These are phyloP conservation scores for Clarireedia paspali DNA, from an alignment of 2,329 filamentous ascomycete species.

Conservation along the genomic window DNA sequence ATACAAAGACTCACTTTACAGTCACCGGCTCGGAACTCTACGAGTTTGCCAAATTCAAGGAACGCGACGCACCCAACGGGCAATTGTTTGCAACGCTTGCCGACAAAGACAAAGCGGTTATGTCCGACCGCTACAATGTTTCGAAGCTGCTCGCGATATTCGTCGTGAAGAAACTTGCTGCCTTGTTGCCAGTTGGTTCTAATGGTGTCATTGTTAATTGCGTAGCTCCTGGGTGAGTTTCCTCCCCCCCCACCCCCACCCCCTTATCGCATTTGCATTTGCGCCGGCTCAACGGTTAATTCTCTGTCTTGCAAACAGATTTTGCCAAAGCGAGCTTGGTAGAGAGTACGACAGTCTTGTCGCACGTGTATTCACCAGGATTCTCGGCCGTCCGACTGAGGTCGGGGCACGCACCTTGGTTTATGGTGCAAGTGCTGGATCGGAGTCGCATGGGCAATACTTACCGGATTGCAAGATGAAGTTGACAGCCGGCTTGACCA, in stretches of 20 bases:
- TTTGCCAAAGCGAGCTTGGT: neutral
- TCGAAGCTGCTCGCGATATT: constrained; percentile 42
- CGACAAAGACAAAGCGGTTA: neutral
- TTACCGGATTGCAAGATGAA: constrained; percentile 30
- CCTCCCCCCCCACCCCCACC: neutral
- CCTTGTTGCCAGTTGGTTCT: neutral
- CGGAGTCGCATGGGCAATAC: constrained; percentile 40
- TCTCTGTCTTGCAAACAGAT: neutral
- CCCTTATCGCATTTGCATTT: neutral
- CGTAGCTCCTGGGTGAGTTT: neutral
- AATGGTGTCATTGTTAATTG: neutral
- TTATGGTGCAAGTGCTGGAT: constrained; percentile 33
- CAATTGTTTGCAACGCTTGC: constrained; percentile 5
- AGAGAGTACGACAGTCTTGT: neutral
- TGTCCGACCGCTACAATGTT: constrained; percentile 31
- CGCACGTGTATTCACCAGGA: neutral
- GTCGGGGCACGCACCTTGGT: constrained; percentile 36
- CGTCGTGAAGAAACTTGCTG: constrained; percentile 32
- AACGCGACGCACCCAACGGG: neutral
- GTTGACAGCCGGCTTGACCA: neutral
- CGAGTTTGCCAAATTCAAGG: neutral
- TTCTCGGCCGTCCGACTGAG: constrained; percentile 36
- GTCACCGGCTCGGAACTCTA: constrained; percentile 12
- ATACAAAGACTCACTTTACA: neutral
- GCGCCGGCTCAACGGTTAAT: neutral